Percentiles rank a stretch among this genome's conserved stretches.
These are phyloP conservation scores for Haematococcus lacustris DNA, from an alignment of 139 green algal species.

Conservation along the genomic window DNA sequence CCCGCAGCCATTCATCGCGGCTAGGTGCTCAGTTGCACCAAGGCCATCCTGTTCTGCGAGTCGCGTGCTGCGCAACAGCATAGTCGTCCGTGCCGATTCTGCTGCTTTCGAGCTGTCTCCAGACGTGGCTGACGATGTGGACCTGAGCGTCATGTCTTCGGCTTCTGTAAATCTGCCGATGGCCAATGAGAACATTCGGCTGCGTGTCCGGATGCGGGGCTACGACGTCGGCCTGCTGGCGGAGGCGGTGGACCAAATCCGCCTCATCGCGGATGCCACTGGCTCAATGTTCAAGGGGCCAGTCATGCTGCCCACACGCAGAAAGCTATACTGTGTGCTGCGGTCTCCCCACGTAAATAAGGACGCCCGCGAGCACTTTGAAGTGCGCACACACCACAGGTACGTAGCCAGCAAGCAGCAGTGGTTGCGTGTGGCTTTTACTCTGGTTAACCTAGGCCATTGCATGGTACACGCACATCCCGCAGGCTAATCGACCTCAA, in stretches of 20 bases:
- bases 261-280: constrained; percentile 52
- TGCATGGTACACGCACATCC: too few relatives aligned
- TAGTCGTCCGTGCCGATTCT: neutral
- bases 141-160: constrained; percentile 9
- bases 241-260: constrained; percentile 55
- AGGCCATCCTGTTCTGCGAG: too few relatives aligned
- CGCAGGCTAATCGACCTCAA: constrained; percentile 74
- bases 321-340: constrained; percentile 71
- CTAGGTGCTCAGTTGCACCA: too few relatives aligned
- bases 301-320: constrained; percentile 68
- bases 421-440: too few relatives aligned
- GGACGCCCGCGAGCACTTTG: constrained; percentile 87
- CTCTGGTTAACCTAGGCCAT: too few relatives aligned
- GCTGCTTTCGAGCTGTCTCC: constrained; percentile 9
- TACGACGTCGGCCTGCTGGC: constrained; percentile 60
- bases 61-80: too few relatives aligned
- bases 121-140: constrained; percentile 28
- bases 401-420: too few relatives aligned
- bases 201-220: constrained; percentile 68
- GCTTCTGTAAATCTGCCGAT: constrained; percentile 1
- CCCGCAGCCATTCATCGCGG: too few relatives aligned
- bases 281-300: constrained; percentile 63
- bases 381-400: constrained; percentile 74
- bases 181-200: constrained; percentile 18
- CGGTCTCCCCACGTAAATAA: constrained; percentile 88